These are phyloP conservation scores for Phytophthora pluvialis DNA, from an alignment of 352 stramenopile species.

Conservation along the genomic window DNA sequence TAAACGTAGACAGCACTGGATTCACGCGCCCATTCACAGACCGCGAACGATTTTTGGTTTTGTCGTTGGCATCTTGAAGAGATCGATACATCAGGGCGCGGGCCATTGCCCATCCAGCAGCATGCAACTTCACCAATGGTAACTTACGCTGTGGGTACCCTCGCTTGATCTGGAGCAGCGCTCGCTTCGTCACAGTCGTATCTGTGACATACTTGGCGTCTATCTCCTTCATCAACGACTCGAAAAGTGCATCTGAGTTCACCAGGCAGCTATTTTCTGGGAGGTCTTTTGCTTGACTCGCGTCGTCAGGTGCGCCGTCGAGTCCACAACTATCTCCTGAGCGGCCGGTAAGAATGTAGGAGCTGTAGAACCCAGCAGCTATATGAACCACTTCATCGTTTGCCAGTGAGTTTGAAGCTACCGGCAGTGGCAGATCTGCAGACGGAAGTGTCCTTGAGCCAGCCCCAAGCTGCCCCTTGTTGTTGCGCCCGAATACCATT, in stretches of 20 bases:
- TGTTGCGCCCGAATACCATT: conserved; percentile 91
- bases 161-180: conserved; percentile 55
- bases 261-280: conserved; percentile 60
- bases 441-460: conserved; percentile 80
- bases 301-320: conserved; percentile 42
- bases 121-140: conserved; percentile 77
- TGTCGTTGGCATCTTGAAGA: conserved; percentile 38
- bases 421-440: conserved; percentile 77
- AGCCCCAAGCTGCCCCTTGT: conserved; percentile 85
- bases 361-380: conserved; percentile 89
- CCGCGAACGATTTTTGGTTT: conserved; percentile 10
- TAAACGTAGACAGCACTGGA: conserved; percentile 58
- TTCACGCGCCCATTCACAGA: conserved; percentile 41
- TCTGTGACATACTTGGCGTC: conserved; percentile 51
- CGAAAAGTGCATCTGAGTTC: conserved; percentile 80
- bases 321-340: conserved; percentile 48
- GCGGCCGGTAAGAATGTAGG: conserved; percentile 86
- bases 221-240: conserved; percentile 90
- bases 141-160: conserved; percentile 58
- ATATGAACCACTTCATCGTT: conserved; percentile 87
- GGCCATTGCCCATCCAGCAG: conserved; percentile 79
- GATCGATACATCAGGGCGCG: conserved; percentile 86
- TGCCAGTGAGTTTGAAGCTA: conserved; percentile 75
- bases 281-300: conserved; percentile 58
- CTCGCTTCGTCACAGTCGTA: conserved; percentile 11